Evolutionary conservation across 202 grass and related monocot genomes (phyloP), one percentile per base, ranked within the genome.

Genomic region (Panicum virgatum): DNA sequence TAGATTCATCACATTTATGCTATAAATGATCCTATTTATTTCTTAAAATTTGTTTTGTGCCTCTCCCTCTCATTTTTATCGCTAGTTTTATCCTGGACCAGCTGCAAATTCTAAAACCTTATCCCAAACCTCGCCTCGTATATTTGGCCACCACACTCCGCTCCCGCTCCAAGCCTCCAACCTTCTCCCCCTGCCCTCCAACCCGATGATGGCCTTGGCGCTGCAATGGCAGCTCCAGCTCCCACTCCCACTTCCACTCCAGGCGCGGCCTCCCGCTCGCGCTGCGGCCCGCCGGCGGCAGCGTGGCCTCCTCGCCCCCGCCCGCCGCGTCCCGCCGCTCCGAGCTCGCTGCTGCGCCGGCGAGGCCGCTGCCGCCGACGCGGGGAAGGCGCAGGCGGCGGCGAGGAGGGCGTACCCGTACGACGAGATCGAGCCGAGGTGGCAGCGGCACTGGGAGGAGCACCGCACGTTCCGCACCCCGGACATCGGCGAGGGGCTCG

Each of bases 401-500:
- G 82, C 85, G 77, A 84, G 89, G 83, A 83, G 83, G 66, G 88
- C 90, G 58, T 98, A 98, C 81, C 96, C 92, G 47, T 98, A 90
- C 61, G 83, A 84, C 13, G 87, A 95, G 85, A 91, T 98, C 47
- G 96, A 98, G 78, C 86, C 89, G 25, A 82, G 90, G 77, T 98
- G 96, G 96, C 96, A 98, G 87, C 81, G 62, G 43, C 83, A 91
- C 86, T 96, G 92, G 96, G 92, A 98, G 69, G 86, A 96, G 76
- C 73, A 85, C 72, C 74, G 86, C 65, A 96, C 96, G 38, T 98
- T 98, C 83, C 90, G 88, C 60, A 98, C 85, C 14, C 89, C 89
- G 70, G 87, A 91, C 75, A 10, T 86, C n/a, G 84, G 83, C 42
- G 86, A 91, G 3, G 96, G 90, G 12, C 83, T 98, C 46, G 92